Evolutionary conservation across 257 asterid species (phyloP).

Genomic region (Penstemon davidsonii): DNA sequence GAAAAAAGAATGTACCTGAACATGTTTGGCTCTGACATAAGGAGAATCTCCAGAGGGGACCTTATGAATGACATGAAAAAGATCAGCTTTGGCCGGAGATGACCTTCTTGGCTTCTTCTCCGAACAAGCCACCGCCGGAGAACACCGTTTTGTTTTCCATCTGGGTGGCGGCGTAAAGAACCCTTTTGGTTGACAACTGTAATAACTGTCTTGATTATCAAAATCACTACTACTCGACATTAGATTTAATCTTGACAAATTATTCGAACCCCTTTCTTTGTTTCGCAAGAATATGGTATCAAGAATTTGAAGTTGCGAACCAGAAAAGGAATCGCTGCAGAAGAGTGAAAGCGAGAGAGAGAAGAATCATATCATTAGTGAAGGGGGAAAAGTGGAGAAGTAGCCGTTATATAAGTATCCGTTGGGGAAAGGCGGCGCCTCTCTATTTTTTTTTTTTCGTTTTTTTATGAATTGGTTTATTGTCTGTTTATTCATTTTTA

Average conservation of each 20-base stretch:
- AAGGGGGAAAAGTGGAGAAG: constrained; percentile 22
- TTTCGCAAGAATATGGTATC: background rate
- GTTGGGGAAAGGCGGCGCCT: constrained; percentile 42
- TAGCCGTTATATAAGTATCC: constrained; percentile 52
- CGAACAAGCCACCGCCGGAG: constrained; percentile 48
- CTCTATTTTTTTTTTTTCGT: background rate
- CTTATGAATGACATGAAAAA: constrained; percentile 67
- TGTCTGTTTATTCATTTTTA: background rate
- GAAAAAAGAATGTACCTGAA: constrained; percentile 55
- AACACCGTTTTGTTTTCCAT: constrained; percentile 36
- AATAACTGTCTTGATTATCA: constrained; percentile 20
- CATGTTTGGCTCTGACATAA: constrained; percentile 81
- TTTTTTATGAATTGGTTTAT: background rate
- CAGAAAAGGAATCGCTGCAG: background rate
- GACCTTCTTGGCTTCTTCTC: constrained; percentile 53
- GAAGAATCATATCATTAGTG: constrained; percentile 13
- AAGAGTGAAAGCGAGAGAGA: background rate
- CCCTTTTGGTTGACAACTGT: constrained; percentile 41
- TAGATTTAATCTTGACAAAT: constrained; percentile 7
- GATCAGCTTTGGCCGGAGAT: constrained; percentile 33
- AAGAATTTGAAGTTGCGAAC: background rate
- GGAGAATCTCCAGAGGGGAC: constrained; percentile 92
- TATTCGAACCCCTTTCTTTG: constrained; percentile 14
- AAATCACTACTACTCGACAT: constrained; percentile 32
- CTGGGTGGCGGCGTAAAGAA: constrained; percentile 82